Evolutionary conservation across 768 basidiomycete species (phyloP).

Genomic region (Crassisporium funariophilum): DNA sequence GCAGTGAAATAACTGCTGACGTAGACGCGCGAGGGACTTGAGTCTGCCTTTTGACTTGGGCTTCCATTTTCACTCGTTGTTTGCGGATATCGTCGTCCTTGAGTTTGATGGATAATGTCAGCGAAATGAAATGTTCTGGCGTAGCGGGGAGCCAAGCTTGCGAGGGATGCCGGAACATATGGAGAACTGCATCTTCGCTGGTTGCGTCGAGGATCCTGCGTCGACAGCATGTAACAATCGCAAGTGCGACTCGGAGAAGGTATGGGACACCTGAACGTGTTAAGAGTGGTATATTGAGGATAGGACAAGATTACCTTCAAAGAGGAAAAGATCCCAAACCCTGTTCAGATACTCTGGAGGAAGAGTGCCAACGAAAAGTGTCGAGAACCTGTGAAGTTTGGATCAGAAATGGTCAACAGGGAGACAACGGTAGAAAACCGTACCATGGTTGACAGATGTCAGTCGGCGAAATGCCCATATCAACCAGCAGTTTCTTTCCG

Average conservation of each 20-base stretch:
- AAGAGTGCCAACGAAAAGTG: slow-evolving; percentile 68
- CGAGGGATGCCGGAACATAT: slow-evolving; percentile 53
- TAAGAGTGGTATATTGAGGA: neutral
- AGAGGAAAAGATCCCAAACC: slow-evolving; percentile 83
- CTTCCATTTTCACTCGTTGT: slow-evolving; percentile 73
- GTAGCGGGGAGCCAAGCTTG: slow-evolving; percentile 54
- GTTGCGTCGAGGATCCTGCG: slow-evolving; percentile 56
- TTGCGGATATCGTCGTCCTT: slow-evolving; percentile 82
- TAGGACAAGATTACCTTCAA: slow-evolving; percentile 56
- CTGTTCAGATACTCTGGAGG: slow-evolving; percentile 68
- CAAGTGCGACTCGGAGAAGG: slow-evolving; percentile 74
- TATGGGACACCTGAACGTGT: slow-evolving; percentile 61
- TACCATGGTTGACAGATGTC: slow-evolving; percentile 69
- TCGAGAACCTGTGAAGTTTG: slow-evolving; percentile 58
- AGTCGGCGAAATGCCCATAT: slow-evolving; percentile 60
- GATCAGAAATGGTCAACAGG: neutral
- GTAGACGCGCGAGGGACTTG: slow-evolving; percentile 36
- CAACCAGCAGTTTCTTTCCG: slow-evolving; percentile 69
- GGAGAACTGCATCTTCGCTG: slow-evolving; percentile 48
- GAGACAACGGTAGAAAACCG: slow-evolving; percentile 15
- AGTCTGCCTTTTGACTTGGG: slow-evolving; percentile 65
- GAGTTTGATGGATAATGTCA: slow-evolving; percentile 64
- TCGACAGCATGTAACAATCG: slow-evolving; percentile 61
- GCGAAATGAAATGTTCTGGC: slow-evolving; percentile 63
- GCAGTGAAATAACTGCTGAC: slow-evolving; percentile 26